These are phyloP conservation scores for Echinochloa phyllopogon DNA, from an alignment of 176 grass and related monocot species.

Conservation along the genomic window DNA sequence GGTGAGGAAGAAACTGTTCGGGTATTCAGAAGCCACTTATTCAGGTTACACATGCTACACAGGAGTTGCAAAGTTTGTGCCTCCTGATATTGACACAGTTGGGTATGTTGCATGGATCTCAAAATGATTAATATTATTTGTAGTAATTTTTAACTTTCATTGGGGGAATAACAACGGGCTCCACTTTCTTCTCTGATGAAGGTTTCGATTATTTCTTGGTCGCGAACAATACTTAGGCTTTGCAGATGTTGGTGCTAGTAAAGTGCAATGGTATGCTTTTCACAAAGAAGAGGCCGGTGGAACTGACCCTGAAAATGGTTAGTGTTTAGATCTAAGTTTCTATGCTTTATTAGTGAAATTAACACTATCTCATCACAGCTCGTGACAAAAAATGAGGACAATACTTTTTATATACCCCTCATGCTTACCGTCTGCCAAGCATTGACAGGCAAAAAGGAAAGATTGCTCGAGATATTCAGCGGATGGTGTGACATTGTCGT, in stretches of 20 bases:
- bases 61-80: conserved; percentile 92
- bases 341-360: conserved; percentile 6
- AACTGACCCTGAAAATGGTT: conserved; percentile 88
- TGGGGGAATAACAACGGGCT: conserved; percentile 10
- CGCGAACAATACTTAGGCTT: conserved; percentile 99
- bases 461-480: conserved; percentile 76
- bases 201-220: conserved; percentile 94
- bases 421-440: conserved; percentile 20
- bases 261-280: conserved; percentile 99
- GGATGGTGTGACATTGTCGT: conserved; percentile 97
- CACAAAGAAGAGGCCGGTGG: conserved; percentile 91
- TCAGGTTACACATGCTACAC: conserved; percentile 98
- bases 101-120: conserved; percentile 63
- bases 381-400: background rate
- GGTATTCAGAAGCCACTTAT: conserved; percentile 75
- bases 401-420: background rate
- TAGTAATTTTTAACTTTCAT: background rate
- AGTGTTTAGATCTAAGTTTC: conserved; percentile 32
- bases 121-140: conserved; percentile 24
- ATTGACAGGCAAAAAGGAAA: conserved; percentile 75
- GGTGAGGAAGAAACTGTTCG: conserved; percentile 86
- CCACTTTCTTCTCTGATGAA: conserved; percentile 35
- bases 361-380: background rate
- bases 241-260: conserved; percentile 91
- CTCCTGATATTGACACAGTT: conserved; percentile 93